Evolutionary conservation across 345 rosid species (phyloP).

Genomic region (Pugionium dolabratum): DNA sequence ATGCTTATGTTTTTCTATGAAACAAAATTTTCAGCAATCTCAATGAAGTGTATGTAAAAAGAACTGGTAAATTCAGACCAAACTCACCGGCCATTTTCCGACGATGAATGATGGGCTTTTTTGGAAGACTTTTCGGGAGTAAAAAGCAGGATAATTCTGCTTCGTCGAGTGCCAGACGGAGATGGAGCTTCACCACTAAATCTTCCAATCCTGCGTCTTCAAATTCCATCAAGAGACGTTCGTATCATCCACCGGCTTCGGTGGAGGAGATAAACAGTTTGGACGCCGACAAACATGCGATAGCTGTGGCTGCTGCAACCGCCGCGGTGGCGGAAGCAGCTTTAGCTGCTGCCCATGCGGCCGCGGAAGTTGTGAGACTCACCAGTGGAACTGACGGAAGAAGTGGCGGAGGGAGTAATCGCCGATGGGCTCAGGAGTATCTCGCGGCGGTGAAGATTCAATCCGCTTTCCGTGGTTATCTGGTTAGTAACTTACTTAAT

Average conservation of each 20-base stretch:
- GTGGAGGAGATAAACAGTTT: conserved; percentile 8
- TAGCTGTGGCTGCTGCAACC: conserved; percentile 49
- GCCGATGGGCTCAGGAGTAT: conserved; percentile 41
- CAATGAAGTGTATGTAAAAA: not conserved
- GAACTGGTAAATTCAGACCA: too few species aligned
- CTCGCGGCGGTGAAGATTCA: conserved; percentile 71
- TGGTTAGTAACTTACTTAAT: conserved; percentile 61
- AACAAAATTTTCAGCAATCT: not conserved
- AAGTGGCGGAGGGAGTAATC: conserved; percentile 34
- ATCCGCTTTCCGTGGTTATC: conserved; percentile 82
- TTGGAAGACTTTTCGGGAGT: conserved; percentile 77
- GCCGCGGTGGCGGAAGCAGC: conserved; percentile 94
- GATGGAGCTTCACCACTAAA: conserved; percentile 69
- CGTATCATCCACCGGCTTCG: not conserved
- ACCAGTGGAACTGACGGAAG: conserved; percentile 47
- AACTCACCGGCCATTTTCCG: not conserved
- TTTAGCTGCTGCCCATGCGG: conserved; percentile 89
- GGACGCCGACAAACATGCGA: conserved; percentile 72
- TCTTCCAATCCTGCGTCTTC: conserved; percentile 46
- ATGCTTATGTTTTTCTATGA: not conserved
- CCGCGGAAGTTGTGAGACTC: conserved; percentile 86
- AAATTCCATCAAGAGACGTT: conserved; percentile 21
- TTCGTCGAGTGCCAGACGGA: conserved; percentile 43
- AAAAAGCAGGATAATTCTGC: conserved; percentile 41
- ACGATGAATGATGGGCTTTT: conserved; percentile 66